Percentiles rank a stretch among this genome's conserved stretches.
Evolutionary conservation across 2,329 filamentous ascomycete genomes (phyloP).

Genomic region (Celoporthe dispersa): DNA sequence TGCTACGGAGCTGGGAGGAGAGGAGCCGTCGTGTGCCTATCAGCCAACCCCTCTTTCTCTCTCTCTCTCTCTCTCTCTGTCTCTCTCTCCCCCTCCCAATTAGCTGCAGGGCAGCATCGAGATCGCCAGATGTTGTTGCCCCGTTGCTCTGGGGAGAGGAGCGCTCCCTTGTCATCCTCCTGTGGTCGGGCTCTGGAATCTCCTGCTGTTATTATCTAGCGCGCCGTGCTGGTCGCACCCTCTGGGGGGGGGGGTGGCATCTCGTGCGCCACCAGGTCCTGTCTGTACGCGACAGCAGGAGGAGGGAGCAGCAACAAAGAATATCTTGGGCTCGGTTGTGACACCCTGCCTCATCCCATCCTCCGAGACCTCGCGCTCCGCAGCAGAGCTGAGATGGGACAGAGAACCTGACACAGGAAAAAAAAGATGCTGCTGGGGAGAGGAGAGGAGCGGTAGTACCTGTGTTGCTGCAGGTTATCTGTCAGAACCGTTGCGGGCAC

Average conservation of each 20-base stretch:
- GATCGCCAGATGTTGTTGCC: neutral
- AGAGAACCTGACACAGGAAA: neutral
- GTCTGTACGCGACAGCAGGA: conserved; percentile 14
- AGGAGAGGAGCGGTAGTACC: neutral
- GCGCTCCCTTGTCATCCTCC: neutral
- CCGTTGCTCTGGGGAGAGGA: neutral
- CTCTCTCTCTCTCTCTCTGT: neutral
- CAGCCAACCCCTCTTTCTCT: neutral
- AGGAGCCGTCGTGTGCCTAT: neutral
- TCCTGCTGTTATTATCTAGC: neutral
- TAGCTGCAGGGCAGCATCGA: neutral
- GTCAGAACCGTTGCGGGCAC: conserved; percentile 6
- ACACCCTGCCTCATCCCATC: conserved; percentile 20
- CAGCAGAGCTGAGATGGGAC: neutral
- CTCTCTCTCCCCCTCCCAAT: neutral
- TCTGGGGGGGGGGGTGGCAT: neutral
- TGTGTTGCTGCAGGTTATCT: conserved; percentile 22
- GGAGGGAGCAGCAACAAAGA: neutral
- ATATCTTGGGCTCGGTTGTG: conserved; percentile 15
- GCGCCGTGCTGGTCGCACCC: neutral
- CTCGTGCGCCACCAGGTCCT: neutral
- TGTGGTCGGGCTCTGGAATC: neutral
- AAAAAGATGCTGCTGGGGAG: no score
- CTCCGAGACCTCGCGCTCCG: conserved; percentile 7
- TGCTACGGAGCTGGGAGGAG: neutral